phyloP scores from a whole-genome alignment of 345 rosid species.

The Eutrema heterophyllum region DNA sequence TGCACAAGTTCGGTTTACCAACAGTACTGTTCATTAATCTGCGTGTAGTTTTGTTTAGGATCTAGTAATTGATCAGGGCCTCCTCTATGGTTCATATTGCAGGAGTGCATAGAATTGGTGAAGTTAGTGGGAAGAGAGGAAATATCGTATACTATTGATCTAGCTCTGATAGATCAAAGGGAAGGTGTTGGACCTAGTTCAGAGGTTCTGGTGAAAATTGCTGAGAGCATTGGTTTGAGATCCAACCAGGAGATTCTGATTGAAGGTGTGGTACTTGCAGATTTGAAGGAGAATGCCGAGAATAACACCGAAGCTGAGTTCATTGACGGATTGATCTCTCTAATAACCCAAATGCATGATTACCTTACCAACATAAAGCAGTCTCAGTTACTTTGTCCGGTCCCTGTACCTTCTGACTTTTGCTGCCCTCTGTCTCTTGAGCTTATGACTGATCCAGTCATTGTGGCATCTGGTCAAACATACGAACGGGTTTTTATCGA shows the following conservation, averaged over 20 bases:
- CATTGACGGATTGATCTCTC: slow-evolving; percentile 53
- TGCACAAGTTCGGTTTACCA: background rate
- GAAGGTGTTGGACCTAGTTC: slow-evolving; percentile 50
- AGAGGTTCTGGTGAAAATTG: slow-evolving; percentile 61
- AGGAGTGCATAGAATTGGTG: slow-evolving; percentile 61
- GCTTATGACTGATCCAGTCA: slow-evolving; percentile 97
- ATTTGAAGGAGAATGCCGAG: slow-evolving; percentile 75
- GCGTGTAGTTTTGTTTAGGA: background rate
- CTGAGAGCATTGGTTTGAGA: slow-evolving; percentile 60
- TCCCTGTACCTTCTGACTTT: slow-evolving; percentile 77
- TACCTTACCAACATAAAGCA: slow-evolving; percentile 56
- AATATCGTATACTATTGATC: slow-evolving; percentile 43
- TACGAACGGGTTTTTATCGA: slow-evolving; percentile 82
- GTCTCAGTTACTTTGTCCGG: slow-evolving; percentile 52
- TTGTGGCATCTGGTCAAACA: slow-evolving; percentile 86
- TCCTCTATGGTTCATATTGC: slow-evolving; percentile 27
- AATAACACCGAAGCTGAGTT: slow-evolving; percentile 54
- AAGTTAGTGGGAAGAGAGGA: slow-evolving; percentile 55
- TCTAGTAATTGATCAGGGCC: background rate
- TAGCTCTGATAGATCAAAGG: slow-evolving; percentile 51
- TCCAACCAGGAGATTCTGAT: slow-evolving; percentile 86
- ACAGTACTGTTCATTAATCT: background rate
- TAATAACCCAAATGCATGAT: slow-evolving; percentile 64
- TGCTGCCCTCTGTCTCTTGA: slow-evolving; percentile 89
- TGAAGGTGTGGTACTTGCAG: slow-evolving; percentile 80